Evolutionary conservation across 306 rosid genomes (phyloP).

Genomic region (Glycine soja): DNA sequence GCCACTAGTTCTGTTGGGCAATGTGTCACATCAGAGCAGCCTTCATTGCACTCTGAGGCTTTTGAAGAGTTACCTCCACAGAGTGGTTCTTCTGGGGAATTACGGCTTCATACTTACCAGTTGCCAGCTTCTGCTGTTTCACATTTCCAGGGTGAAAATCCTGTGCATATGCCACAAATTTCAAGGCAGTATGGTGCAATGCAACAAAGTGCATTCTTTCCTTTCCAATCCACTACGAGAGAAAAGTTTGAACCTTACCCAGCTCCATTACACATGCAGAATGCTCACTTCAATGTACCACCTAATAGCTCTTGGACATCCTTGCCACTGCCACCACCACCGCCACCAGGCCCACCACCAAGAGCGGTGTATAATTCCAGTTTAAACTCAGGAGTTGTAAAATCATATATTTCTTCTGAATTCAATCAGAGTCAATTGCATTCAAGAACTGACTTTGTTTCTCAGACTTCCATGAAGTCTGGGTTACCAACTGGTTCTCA

Average conservation of each 20-base stretch:
- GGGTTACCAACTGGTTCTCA: constrained; percentile 53
- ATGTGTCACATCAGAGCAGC: constrained; percentile 51
- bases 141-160: constrained; percentile 58
- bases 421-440: constrained; percentile 61
- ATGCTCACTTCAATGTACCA: constrained; percentile 57
- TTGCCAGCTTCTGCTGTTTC: constrained; percentile 66
- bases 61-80: constrained; percentile 53
- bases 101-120: constrained; percentile 51
- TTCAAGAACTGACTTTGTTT: constrained; percentile 58
- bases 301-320: constrained; percentile 63
- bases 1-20: constrained; percentile 52
- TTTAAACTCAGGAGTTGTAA: constrained; percentile 53
- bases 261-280: constrained; percentile 54
- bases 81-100: constrained; percentile 49
- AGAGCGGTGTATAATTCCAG: constrained; percentile 48
- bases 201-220: constrained; percentile 66
- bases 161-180: constrained; percentile 58
- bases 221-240: constrained; percentile 58
- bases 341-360: constrained; percentile 45
- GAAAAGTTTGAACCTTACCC: constrained; percentile 60
- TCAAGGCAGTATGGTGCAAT: constrained; percentile 50
- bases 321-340: constrained; percentile 57
- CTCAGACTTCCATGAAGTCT: constrained; percentile 60
- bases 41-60: constrained; percentile 50
- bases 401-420: constrained; percentile 59